Base-by-base conservation (phyloP, 1,139 yeast species). In the Suhomyces yuchorum region DNA sequence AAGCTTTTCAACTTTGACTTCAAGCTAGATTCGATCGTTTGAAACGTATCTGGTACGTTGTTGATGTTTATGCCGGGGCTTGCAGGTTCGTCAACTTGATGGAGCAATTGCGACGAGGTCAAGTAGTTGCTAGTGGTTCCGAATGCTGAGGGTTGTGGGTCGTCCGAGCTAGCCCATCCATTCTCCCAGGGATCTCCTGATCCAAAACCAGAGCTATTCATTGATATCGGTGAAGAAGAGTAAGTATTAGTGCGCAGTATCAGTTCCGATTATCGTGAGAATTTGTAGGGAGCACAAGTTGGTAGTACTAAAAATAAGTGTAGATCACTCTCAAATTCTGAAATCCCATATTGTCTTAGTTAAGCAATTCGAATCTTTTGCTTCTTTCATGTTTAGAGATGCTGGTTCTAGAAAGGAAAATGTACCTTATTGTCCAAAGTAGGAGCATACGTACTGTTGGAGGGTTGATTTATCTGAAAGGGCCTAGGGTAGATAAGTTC, bases 171-270 rank as follows among this genome's bases (percentile, higher is more conserved):
- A 18, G 70, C 68, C 79, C 79, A 75, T 15, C 73, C 78, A 52
- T 71, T 71, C 42, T 68, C 74, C 72, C 77, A 75, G 2, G 77
- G 77, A 52, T 73, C 77, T 14, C 68, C 75, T 1, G 57, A 50
- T 8, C 62, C 62, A 50, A 58, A 65, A 19, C 59, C 51, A 51
- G 62, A 62, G 44, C 56, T 64, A 50, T 51, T 62, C 57, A 53
- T 52, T 47, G 18, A 38, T 17, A 43, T 17, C 12, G 15, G 22
- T n/a, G 14, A 19, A 30, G 23, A 35, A 34, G 39, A 17, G 39
- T 14, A 20, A 34, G 23, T 34, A 12, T 34, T 18, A 14, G 37
- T 34, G 37, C 37, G 37, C 14, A 12, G 18, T 30, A 14, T 30
- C 17, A 30, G 18, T 14, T 30, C 8, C 30, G 19, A 30, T 30